These are phyloP conservation scores for Silene latifolia DNA, from an alignment of 148 eudicot species.

Conservation along the genomic window DNA sequence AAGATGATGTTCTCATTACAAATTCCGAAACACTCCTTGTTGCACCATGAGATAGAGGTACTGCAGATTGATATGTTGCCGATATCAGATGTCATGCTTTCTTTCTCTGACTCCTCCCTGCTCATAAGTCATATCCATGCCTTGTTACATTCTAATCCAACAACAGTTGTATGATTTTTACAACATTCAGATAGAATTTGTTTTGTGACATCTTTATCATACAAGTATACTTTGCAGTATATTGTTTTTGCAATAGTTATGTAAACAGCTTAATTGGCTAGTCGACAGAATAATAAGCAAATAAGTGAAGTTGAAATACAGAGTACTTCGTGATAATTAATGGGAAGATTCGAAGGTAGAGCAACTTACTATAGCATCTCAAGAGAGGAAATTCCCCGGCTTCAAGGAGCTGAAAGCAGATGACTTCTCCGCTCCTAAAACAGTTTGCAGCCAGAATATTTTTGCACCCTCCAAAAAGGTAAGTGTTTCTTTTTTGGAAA, in stretches of 20 bases:
- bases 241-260: too few relatives aligned
- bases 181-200: not conserved
- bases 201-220: not conserved
- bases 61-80: not conserved
- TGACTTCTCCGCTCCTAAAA: not conserved
- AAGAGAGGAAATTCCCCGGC: slow-evolving; percentile 5
- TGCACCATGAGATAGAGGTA: not conserved
- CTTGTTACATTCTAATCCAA: not conserved
- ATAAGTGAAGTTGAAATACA: too few relatives aligned
- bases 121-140: not conserved
- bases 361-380: slow-evolving; percentile 17
- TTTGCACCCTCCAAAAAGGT: not conserved
- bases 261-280: too few relatives aligned
- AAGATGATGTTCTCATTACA: not conserved
- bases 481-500: not conserved
- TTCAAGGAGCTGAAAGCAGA: slow-evolving; percentile 19
- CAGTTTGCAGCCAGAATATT: slow-evolving; percentile 4
- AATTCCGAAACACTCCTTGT: not conserved
- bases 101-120: not conserved
- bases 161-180: not conserved
- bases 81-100: not conserved
- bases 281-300: too few relatives aligned
- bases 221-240: too few relatives aligned
- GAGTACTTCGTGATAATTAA: too few relatives aligned
- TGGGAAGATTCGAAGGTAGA: too few relatives aligned